Evolutionary conservation across 805 yeast species (phyloP).

Genomic region (Priceomyces fermenticarens): DNA sequence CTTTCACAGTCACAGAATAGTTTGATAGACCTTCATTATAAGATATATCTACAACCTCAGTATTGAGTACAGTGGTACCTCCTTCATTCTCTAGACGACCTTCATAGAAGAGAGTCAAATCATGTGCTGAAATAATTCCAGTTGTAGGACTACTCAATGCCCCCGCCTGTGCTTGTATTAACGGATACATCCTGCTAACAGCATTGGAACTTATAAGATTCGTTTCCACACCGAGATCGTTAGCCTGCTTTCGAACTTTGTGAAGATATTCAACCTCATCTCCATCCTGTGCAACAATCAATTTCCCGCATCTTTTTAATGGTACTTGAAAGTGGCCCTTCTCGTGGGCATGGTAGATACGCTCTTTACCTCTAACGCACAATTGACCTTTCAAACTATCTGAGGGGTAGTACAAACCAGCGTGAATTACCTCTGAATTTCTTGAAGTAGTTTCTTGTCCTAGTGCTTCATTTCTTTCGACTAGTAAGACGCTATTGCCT

Average conservation of each 20-base stretch:
- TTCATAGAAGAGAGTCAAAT: conserved; percentile 58
- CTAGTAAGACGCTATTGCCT: conserved; percentile 53
- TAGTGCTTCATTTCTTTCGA: conserved; percentile 63
- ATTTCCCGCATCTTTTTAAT: conserved; percentile 69
- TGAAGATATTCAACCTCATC: conserved; percentile 58
- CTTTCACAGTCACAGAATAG: conserved; percentile 23
- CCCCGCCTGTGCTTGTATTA: conserved; percentile 59
- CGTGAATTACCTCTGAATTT: conserved; percentile 91
- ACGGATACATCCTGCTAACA: conserved; percentile 58
- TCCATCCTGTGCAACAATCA: conserved; percentile 82
- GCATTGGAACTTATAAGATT: conserved; percentile 46
- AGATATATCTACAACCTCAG: conserved; percentile 48
- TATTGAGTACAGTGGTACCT: conserved; percentile 64
- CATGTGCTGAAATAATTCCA: conserved; percentile 83
- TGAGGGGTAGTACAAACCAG: conserved; percentile 79
- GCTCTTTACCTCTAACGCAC: conserved; percentile 72
- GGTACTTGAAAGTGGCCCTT: conserved; percentile 41
- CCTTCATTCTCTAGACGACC: conserved; percentile 52
- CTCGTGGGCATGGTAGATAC: conserved; percentile 56
- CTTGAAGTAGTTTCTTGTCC: conserved; percentile 88
- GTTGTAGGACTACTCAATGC: conserved; percentile 74
- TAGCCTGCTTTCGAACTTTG: conserved; percentile 48
- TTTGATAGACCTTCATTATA: conserved; percentile 16
- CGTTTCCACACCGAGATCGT: conserved; percentile 53
- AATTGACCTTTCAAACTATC: conserved; percentile 63